Conservation (phyloP, 345 rosid species). For the Mallotus nudiflorus region DNA sequence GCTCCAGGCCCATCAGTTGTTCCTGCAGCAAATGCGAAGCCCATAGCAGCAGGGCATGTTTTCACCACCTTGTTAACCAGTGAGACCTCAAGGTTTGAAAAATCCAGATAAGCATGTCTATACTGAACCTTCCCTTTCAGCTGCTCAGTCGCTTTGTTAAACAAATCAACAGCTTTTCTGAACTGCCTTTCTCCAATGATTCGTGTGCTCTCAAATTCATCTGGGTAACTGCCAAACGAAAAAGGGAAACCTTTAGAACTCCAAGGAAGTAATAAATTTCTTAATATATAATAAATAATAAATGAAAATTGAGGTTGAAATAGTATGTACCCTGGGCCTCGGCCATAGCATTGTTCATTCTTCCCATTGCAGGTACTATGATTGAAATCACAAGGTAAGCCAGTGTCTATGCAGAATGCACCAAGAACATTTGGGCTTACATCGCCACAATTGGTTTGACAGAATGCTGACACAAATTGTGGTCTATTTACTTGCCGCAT, state of each 20-base stretch:
- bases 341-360: constrained; percentile 88
- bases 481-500: constrained; percentile 71
- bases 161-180: constrained; percentile 68
- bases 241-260: background rate
- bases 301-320: background rate
- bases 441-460: constrained; percentile 96
- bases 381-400: constrained; percentile 90
- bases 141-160: constrained; percentile 71
- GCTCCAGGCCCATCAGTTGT: constrained; percentile 99
- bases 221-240: constrained; percentile 64
- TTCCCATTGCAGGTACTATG: constrained; percentile 91
- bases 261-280: background rate
- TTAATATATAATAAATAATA: background rate
- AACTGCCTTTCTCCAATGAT: constrained; percentile 90
- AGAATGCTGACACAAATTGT: constrained; percentile 85
- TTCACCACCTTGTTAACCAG: constrained; percentile 49
- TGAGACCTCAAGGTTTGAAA: constrained; percentile 78
- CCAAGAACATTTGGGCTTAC: constrained; percentile 95
- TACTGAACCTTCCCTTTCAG: constrained; percentile 72
- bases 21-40: constrained; percentile 95
- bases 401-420: constrained; percentile 84
- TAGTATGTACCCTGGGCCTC: constrained; percentile 84
- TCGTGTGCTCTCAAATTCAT: constrained; percentile 93
- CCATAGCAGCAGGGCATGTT: constrained; percentile 98
- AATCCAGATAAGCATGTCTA: constrained; percentile 70